Base-by-base conservation (phyloP, 768 basidiomycete genomes). In the Russula emetica region DNA sequence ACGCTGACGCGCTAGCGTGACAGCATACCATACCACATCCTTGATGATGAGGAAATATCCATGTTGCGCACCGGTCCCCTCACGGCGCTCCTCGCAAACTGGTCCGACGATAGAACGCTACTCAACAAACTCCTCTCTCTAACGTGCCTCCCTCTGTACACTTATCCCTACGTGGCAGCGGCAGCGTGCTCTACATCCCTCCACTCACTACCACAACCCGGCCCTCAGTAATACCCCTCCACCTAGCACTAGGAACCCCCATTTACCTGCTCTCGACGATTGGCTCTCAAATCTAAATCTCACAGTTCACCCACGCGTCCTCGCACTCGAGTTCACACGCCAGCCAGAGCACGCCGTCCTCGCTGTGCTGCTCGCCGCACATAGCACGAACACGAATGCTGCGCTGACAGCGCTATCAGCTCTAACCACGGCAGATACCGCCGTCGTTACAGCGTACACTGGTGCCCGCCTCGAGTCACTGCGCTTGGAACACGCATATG, bases 91-190 rank as follows among this genome's bases (percentile, higher is more conserved):
- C 85, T 90, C 69, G 82, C 79, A 71, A 90, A 90, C 70, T 89
- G 86, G 86, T 85, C 88, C 13, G 81, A 85, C 65, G 84, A 86
- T 70, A 74, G 78, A 55, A 74, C 81, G 45, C 75, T 80, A 18
- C 74, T 89, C 57, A 74, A 78, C 53, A 85, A 87, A 72, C 80
- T 90, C 45, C 81, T 90, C 66, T 79, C 75, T 85, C 60, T 89
- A 85, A 82, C 47, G 10, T 36, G 79, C 86, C 2, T 76, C 79
- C 18, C 74, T 90, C 60, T 76, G 75, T 58, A 79, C 80, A 24
- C 80, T 28, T 90, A 38, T 77, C 80, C 56, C 78, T 87, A 47
- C 79, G 81, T 62, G 87, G 86, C 36, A n/a, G n/a, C n/a, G n/a
- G n/a, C n/a, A n/a, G 82, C 81, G n/a, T 75, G 75, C 0, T 85